Evolutionary conservation across 2,329 filamentous ascomycete species (phyloP).

Genomic region (Fusarium penzigii): DNA sequence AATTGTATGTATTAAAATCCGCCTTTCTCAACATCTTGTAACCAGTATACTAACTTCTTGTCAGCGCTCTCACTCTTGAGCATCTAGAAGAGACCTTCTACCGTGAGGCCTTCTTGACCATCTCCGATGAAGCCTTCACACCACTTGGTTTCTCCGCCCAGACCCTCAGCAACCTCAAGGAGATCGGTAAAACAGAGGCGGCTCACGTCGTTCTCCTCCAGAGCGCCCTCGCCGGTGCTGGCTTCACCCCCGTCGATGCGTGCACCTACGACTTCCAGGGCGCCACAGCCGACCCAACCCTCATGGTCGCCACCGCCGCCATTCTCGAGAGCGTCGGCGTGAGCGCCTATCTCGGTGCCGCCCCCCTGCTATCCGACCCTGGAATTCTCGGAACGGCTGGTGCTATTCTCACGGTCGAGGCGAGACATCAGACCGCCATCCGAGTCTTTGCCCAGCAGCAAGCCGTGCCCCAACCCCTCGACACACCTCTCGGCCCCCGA

Average conservation of each 20-base stretch:
- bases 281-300: conserved; percentile 61
- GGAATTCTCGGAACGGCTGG: conserved; percentile 66
- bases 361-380: conserved; percentile 61
- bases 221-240: conserved; percentile 50
- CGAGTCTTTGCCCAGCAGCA: conserved; percentile 57
- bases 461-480: conserved; percentile 69
- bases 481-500: conserved; percentile 66
- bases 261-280: conserved; percentile 79
- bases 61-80: conserved; percentile 67
- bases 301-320: conserved; percentile 69
- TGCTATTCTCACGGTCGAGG: conserved; percentile 72
- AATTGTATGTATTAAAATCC: conserved; percentile 49
- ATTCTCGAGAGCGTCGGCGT: conserved; percentile 74
- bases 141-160: conserved; percentile 41
- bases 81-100: conserved; percentile 76
- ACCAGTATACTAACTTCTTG: background rate
- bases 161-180: conserved; percentile 52
- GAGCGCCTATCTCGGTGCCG: conserved; percentile 73
- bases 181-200: conserved; percentile 63
- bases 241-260: conserved; percentile 64
- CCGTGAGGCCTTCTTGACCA: conserved; percentile 67
- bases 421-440: conserved; percentile 73
- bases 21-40: background rate
- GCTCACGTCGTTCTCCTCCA: conserved; percentile 45
- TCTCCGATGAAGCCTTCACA: conserved; percentile 64